phyloP scores from a whole-genome alignment of 2,329 filamentous ascomycete genomes.

The Nemania diffusa region DNA sequence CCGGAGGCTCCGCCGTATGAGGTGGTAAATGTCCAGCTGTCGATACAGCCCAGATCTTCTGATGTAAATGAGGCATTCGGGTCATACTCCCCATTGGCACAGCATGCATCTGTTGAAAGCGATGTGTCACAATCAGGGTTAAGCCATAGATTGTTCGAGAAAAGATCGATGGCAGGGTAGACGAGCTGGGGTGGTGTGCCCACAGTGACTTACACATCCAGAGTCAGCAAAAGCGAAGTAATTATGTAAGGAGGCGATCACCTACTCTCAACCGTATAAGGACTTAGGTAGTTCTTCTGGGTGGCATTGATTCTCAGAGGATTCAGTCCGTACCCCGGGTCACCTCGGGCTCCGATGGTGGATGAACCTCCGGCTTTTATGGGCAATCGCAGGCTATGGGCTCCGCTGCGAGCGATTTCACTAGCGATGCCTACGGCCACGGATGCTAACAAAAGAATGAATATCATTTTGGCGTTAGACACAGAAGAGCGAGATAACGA shows the following conservation, averaged over 20 bases:
- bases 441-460: constrained; percentile 21
- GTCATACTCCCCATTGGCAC: constrained; percentile 32
- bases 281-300: constrained; percentile 34
- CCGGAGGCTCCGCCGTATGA: constrained; percentile 29
- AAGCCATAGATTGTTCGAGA: constrained; percentile 36
- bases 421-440: constrained; percentile 22
- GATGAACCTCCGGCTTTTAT: constrained; percentile 14
- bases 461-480: constrained; percentile 21
- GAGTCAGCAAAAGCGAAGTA: constrained; percentile 7
- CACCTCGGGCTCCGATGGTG: constrained; percentile 19
- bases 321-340: constrained; percentile 25
- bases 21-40: constrained; percentile 25
- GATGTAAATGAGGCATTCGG: constrained; percentile 29
- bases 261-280: constrained; percentile 37
- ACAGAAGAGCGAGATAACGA: neutral
- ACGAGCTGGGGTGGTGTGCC: constrained; percentile 36
- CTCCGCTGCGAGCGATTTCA: constrained; percentile 14
- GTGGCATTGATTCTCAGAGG: constrained; percentile 31
- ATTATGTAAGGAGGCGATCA: neutral
- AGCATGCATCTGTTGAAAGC: constrained; percentile 24
- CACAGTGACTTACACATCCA: constrained; percentile 26
- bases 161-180: constrained; percentile 34
- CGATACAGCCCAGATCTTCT: constrained; percentile 11
- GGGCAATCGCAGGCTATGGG: constrained; percentile 26
- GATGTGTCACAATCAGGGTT: constrained; percentile 35